These are phyloP conservation scores for Candida sp. DNA, from an alignment of 1,139 yeast species.

Conservation along the genomic window DNA sequence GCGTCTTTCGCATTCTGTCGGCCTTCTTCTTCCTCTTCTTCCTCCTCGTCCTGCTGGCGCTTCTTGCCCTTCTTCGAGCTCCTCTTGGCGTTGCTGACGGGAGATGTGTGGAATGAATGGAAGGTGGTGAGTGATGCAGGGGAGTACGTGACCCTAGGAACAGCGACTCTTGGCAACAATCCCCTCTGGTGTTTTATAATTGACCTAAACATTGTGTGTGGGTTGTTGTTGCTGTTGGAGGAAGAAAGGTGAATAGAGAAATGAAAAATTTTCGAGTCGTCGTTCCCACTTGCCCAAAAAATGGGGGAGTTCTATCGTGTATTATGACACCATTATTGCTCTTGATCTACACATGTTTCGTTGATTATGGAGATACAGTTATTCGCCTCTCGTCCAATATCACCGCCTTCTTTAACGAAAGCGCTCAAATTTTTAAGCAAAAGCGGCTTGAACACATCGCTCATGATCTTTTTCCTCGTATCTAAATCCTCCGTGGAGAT, in stretches of 20 bases:
- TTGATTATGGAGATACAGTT: conserved; percentile 21
- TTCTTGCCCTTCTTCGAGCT: conserved; percentile 20
- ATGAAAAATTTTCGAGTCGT: background rate
- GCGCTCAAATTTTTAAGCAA: conserved; percentile 55
- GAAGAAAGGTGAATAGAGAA: background rate
- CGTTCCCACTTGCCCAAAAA: background rate
- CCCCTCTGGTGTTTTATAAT: background rate
- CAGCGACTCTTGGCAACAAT: background rate
- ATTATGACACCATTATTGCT: background rate
- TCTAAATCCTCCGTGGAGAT: conserved; percentile 59
- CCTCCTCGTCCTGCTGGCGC: conserved; percentile 20
- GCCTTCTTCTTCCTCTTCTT: conserved; percentile 11
- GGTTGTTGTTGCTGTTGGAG: background rate
- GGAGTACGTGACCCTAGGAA: background rate
- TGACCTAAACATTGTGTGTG: conserved; percentile 9
- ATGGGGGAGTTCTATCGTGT: background rate
- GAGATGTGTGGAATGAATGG: conserved; percentile 2
- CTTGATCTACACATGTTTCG: background rate
- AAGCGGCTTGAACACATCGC: conserved; percentile 55
- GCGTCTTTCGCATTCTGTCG: conserved; percentile 16
- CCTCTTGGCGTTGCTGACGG: conserved; percentile 13
- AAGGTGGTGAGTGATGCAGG: background rate
- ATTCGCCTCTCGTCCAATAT: conserved; percentile 65
- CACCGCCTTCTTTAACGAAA: conserved; percentile 75
- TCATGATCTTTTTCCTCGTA: conserved; percentile 61